Base-by-base conservation (phyloP, 1,284 basidiomycete species). In the Tilletia walkeri region DNA sequence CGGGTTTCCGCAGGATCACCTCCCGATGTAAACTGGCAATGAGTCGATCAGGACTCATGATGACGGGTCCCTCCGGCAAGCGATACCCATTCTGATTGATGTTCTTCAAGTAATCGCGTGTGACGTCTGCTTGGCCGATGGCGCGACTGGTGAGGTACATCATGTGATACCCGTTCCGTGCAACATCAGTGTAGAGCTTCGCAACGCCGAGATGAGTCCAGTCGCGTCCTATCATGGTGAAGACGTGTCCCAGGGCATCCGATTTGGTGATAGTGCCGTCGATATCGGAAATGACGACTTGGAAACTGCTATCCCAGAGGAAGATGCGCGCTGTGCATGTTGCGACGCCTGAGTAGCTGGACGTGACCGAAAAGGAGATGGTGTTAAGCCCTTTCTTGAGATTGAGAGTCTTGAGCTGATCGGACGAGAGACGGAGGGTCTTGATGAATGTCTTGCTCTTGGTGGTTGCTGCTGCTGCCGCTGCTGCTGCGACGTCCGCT, bases 201-300 rank as follows among this genome's bases (percentile, higher is more conserved):
- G 96, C 96, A 20, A 99, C 95, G 18, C 96, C 96, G 18, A 93
- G 87, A 83, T 99, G 96, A 3, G 96, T 99, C 96, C 96, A 99
- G 84, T 99, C 96, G n/a, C 95, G 89, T 4, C 96, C 96, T 76
- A 99, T 96, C 89, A 98, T 95, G 3, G 95, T 95, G 82, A 96
- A 96, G 66, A 99, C 91, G 83, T 99, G 96, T 0, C 96, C 96
- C 2, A 99, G 86, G 0, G 94, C 96, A 85, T 99, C 96, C 1
- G 95, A 98, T 84, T 76, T 77, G 47, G 96, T 99, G 83, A 99
- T 99, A 0, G 96, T 99, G 1, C 96, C 96, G 82, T 99, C 96
- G 74, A 99, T 99, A 82, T 99, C 96, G 47, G 95, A 98, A 56
- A 99, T 90, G 45, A 99, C 92, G 30, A 99, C 89, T 36, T 89